A percentile compares a stretch with the other conserved stretches of the same genome.
phyloP scores from a whole-genome alignment of 768 basidiomycete species.

The Psilocybe azurescens region DNA sequence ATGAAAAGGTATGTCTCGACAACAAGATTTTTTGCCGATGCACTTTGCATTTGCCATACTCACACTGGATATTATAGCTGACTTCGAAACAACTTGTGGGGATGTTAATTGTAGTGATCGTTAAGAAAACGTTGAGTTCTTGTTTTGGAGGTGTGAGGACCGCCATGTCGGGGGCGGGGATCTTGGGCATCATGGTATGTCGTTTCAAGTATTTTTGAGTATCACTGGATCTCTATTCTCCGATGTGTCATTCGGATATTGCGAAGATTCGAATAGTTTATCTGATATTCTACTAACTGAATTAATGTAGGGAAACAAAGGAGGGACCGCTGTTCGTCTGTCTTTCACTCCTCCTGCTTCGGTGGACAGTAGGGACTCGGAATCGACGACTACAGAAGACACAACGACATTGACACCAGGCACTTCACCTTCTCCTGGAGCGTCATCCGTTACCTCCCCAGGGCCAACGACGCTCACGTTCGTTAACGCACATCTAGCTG shows the following conservation, averaged over 20 bases:
- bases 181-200: conserved; percentile 79
- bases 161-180: conserved; percentile 67
- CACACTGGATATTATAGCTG: conserved; percentile 46
- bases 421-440: not conserved
- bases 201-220: not conserved
- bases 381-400: conserved; percentile 1
- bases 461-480: conserved; percentile 65
- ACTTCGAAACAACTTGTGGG: conserved; percentile 83
- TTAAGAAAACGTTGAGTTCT: conserved; percentile 52
- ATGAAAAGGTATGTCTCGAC: conserved; percentile 61
- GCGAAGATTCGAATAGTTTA: not conserved
- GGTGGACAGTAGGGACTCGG: not conserved
- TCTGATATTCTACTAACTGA: not conserved
- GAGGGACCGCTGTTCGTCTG: conserved; percentile 71
- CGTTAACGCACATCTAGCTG: conserved; percentile 84
- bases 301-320: conserved; percentile 78
- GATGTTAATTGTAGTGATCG: conserved; percentile 75
- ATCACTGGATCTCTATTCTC: not conserved
- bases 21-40: not conserved
- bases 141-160: conserved; percentile 61
- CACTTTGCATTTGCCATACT: not conserved
- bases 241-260: too few relatives aligned
- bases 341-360: conserved; percentile 51
- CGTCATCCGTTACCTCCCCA: conserved; percentile 25
- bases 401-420: conserved; percentile 1